These are phyloP conservation scores for Neurospora tetraspora DNA, from an alignment of 495 filamentous ascomycete species.

Conservation along the genomic window DNA sequence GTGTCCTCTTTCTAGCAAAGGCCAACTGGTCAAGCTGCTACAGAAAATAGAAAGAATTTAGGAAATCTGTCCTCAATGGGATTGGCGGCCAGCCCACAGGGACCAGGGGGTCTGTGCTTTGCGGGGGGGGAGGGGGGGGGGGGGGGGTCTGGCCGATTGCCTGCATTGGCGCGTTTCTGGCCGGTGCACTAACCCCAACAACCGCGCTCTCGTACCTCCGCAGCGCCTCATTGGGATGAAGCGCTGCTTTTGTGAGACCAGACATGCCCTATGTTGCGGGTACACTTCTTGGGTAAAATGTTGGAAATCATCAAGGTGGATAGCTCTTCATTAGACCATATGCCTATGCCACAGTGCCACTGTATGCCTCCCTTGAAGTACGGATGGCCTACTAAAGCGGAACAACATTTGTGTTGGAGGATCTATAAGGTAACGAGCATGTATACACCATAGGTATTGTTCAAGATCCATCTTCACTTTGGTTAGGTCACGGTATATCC, in stretches of 20 bases:
- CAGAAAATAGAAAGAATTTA: conserved; percentile 8
- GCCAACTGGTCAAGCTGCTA: not conserved
- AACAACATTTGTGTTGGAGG: not conserved
- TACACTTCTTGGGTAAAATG: not conserved
- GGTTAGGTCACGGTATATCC: not conserved
- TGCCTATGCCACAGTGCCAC: not conserved
- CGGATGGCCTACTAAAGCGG: not conserved
- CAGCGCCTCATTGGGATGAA: not conserved
- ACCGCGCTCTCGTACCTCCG: not conserved
- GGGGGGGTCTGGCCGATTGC: not conserved
- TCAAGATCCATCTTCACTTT: not conserved
- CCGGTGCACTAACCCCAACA: not conserved
- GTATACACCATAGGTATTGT: not conserved
- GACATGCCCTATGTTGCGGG: not conserved
- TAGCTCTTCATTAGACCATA: not conserved
- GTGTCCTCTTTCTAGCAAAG: not conserved
- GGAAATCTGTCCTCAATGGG: conserved; percentile 27
- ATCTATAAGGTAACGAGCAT: not conserved
- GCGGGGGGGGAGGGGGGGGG: too few species aligned
- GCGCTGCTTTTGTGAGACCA: not conserved
- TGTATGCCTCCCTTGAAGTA: not conserved
- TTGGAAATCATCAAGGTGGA: not conserved
- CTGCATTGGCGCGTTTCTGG: not conserved
- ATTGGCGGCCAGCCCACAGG: conserved; percentile 12
- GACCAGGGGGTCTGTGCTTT: not conserved